phyloP scores from a whole-genome alignment of 805 yeast species.

The Brettanomyces naardenensis region DNA sequence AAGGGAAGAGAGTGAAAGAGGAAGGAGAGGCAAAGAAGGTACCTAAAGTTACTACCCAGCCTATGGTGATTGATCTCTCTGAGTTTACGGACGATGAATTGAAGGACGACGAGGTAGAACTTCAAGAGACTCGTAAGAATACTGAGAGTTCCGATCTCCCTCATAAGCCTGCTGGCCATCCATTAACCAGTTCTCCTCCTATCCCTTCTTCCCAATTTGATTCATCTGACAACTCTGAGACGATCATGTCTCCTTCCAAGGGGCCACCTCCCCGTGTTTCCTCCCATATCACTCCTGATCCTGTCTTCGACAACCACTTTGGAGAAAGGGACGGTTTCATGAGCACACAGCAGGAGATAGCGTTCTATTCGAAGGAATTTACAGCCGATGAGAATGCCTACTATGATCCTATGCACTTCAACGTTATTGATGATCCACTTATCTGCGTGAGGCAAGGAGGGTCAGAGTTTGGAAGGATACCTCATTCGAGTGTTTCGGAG shows the following conservation, averaged over 20 bases:
- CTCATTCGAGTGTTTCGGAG: slow-evolving; percentile 17
- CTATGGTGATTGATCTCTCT: slow-evolving; percentile 1
- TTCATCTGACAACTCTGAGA: neutral
- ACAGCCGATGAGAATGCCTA: slow-evolving; percentile 18
- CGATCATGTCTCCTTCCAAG: neutral
- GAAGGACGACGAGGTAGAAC: neutral
- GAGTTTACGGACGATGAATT: slow-evolving; percentile 4
- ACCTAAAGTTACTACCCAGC: neutral
- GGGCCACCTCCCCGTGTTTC: neutral
- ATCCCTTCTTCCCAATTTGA: neutral
- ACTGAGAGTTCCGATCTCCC: neutral
- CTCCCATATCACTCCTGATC: slow-evolving; percentile 8
- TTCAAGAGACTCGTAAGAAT: neutral
- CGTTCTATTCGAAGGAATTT: slow-evolving; percentile 30
- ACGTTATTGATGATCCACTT: slow-evolving; percentile 17
- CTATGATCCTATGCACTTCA: slow-evolving; percentile 5
- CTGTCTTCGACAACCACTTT: slow-evolving; percentile 17
- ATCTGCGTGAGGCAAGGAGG: slow-evolving; percentile 13
- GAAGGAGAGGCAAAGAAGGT: neutral
- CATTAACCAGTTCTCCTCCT: too few relatives aligned
- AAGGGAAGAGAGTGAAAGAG: too few relatives aligned
- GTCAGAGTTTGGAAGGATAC: slow-evolving; percentile 10
- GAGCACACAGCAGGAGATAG: slow-evolving; percentile 28
- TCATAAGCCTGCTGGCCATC: neutral
- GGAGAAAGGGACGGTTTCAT: slow-evolving; percentile 32